phyloP scores from a whole-genome alignment of 1,284 basidiomycete species.

The Cryptococcus sp. region DNA sequence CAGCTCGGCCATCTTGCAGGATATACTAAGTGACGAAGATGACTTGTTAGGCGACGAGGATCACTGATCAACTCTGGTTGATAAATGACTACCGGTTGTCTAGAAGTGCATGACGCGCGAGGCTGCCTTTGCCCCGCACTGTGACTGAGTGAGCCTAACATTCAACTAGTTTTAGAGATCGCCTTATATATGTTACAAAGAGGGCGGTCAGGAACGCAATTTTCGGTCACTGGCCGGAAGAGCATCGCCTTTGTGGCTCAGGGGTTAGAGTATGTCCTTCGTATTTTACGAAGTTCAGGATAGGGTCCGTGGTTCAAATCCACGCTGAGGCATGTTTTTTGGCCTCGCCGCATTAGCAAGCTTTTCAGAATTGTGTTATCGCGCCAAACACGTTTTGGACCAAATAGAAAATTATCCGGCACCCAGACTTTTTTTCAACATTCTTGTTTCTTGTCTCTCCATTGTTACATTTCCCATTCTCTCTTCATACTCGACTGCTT shows the following conservation, averaged over 20 bases:
- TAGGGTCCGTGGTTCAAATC: slow-evolving; percentile 17
- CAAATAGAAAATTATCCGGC: too few species aligned
- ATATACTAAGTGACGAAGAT: too few species aligned
- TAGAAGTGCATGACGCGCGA: slow-evolving; percentile 5
- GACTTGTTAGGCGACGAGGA: too few species aligned
- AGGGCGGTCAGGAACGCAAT: too few species aligned
- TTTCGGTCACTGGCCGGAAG: too few species aligned
- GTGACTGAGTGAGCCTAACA: neutral
- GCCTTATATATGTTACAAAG: too few species aligned
- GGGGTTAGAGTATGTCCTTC: slow-evolving; percentile 21
- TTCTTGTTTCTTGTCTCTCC: neutral
- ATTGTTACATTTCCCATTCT: too few species aligned
- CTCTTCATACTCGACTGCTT: too few species aligned
- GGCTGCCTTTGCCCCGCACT: neutral
- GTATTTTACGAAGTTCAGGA: slow-evolving; percentile 8
- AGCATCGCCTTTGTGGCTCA: slow-evolving; percentile 15
- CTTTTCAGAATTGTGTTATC: too few species aligned
- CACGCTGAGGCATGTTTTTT: slow-evolving; percentile 8
- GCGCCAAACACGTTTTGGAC: too few species aligned
- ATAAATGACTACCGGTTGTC: neutral
- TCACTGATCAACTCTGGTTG: neutral
- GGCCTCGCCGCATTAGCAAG: too few species aligned
- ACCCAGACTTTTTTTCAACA: neutral
- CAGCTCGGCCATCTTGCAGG: slow-evolving; percentile 34
- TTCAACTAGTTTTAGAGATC: too few species aligned